phyloP scores from a whole-genome alignment of 108 stramenopile species.

The Nitzschia sp. region DNA sequence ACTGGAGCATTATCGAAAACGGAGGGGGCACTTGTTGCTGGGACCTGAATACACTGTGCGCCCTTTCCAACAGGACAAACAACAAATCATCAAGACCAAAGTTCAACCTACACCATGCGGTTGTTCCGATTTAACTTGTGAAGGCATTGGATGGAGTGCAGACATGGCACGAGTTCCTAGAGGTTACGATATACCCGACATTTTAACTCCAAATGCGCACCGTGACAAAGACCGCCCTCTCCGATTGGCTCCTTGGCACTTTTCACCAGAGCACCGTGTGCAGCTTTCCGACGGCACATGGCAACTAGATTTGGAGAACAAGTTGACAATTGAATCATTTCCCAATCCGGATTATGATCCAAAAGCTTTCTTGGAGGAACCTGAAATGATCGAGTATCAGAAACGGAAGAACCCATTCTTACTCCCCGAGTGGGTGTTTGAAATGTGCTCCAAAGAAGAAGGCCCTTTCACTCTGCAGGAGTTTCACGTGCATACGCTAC shows the following conservation, averaged over 20 bases:
- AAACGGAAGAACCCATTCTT: constrained; percentile 17
- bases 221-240: constrained; percentile 14
- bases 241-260: constrained; percentile 34
- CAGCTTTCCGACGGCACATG: constrained; percentile 28
- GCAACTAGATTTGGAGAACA: constrained; percentile 9
- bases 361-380: constrained; percentile 25
- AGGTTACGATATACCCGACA: neutral
- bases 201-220: neutral
- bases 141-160: constrained; percentile 19
- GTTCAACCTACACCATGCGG: constrained; percentile 8
- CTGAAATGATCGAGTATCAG: constrained; percentile 25
- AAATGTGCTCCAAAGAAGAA: constrained; percentile 3
- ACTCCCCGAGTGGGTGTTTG: constrained; percentile 7
- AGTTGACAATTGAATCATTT: neutral
- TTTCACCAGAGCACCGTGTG: constrained; percentile 16
- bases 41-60: constrained; percentile 9
- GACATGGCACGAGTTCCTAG: constrained; percentile 12
- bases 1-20: constrained; percentile 8
- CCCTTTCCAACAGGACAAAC: neutral
- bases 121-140: constrained; percentile 7
- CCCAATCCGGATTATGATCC: constrained; percentile 21
- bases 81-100: neutral
- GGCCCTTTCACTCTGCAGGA: constrained; percentile 9
- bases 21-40: constrained; percentile 12
- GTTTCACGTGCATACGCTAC: neutral